Base-by-base conservation (phyloP, 306 rosid species). In the Vigna angularis region DNA sequence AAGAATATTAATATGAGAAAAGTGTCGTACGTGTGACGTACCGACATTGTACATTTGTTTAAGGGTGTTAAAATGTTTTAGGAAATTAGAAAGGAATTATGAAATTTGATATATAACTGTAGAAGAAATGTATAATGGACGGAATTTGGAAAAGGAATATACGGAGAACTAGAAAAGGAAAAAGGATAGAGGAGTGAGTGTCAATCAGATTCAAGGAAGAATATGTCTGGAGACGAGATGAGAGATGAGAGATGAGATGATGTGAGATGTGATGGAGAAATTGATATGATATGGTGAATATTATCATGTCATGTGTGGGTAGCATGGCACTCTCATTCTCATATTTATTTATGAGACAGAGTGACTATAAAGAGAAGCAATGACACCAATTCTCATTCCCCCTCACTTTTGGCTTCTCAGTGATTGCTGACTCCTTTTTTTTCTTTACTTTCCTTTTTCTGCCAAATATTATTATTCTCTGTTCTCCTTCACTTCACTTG, bases 281-380 rank as follows among this genome's bases (percentile, higher is more conserved):
- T 30, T 30, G 67, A 16, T 40, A 17, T 38, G 70, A 38, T 9
- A 40, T 45, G 40, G 4, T 20, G 14, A 20, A 20, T 66, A 20
- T 66, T 24, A 47, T 38, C 63, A 65, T 30, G 72, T 66, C 64
- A 68, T 50, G 72, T 42, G 70, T 34, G 74, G 50, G 50, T 16
- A 58, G 78, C 38, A 48, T 28, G 68, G 65, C 36, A 4, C 69
- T 40, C 58, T 77, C 15, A 72, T 20, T 26, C 26, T 74, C 77
- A 74, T 63, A n/a, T 16, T 64, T 22, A 51, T 75, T 75, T 18
- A 24, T 1, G 73, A 49, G 76, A 63, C 59, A 73, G 9, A 38
- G 18, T 26, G 40, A 28, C 5, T 38, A 85, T 79, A 85, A 82
- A 77, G 83, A 70, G 82, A 78, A 74, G 38, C 83, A 73, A 81